Base-by-base conservation (phyloP, 129 eudicot genomes). In the Lactuca sativa region DNA sequence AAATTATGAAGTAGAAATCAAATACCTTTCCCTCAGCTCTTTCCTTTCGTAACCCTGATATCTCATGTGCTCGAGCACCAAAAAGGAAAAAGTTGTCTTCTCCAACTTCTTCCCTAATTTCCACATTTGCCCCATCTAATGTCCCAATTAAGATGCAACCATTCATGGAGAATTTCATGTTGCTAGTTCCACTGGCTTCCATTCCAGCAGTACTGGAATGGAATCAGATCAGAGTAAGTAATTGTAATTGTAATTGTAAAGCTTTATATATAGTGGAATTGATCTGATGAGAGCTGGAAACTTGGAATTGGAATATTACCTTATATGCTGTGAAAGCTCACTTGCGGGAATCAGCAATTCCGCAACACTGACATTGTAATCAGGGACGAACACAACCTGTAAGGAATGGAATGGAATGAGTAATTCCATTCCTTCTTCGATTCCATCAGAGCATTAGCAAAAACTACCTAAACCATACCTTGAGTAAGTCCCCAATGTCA, bases 181-280 rank as follows among this genome's bases (percentile, higher is more conserved):
- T 92, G 91, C 96, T 92, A 62, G 98, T 92, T 79, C 97, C 97
- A 84, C 97, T 92, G 48, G 97, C 96, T 82, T 92, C 97, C 96
- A 92, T 92, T 62, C 97, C 98, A 73, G 98, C 96, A 70, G 96
- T 88, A 74, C 98, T 89, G 78, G 44, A 59, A 62, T 4, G 66
- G 48, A 59, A 43, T 58, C 48, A 66, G 78, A 43, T 58, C 48
- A 66, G 78, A 61, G 52, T 57, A 1, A 15, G 33, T 58, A 70
- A 25, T 18, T 21, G 48, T 44, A 21, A 21, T 21, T 21, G 21
- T 21, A 21, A n/a, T n/a, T n/a, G n/a, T n/a, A 16, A 15, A 52
- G 51, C 13, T 64, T 11, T 68, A 56, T 0, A 56, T 17, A 34
- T 62, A 37, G 59, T 34, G 49, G 53, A 17, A 54, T 16, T 16